Evolutionary conservation across 768 basidiomycete genomes (phyloP), one percentile per base, ranked within the genome.

Genomic region (Termitomyces sp.): DNA sequence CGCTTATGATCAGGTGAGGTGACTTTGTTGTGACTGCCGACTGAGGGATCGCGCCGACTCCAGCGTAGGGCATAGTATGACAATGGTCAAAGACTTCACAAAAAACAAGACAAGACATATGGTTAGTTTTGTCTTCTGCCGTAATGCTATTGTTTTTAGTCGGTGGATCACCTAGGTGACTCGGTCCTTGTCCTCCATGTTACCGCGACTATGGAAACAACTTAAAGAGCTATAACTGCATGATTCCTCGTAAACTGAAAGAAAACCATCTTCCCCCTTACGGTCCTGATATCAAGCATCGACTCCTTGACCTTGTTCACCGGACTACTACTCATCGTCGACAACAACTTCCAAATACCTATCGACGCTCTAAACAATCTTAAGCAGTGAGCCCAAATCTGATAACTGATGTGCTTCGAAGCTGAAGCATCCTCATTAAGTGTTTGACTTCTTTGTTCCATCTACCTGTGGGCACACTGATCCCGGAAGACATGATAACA

Each of bases 141-240:
- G 35, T 33, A 18, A 52, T 52, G 44, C 18, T 57, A 51, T 50
- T 52, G 49, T 45, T 11, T 20, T 22, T 40, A 24, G 28, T 40
- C n/a, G 33, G 10, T 18, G 43, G 20, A 57, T 57, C 51, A 40
- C 56, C 56, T 47, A 46, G 56, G 56, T 43, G 56, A 57, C 20
- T 57, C 8, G 36, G 40, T 14, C 51, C 28, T 57, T 57, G 56
- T 57, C 26, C 36, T 22, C 14, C 14, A 14, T 24, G 33, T 38
- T 45, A 30, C 43, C 49, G 16, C 16, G 9, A 45, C 11, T 16
- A 18, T 16, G n/a, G n/a, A 8, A 3, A 14, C 30, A 28, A 36
- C 1, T n/a, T n/a, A 9, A n/a, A 8, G 7, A n/a, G 40, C 9
- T 57, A 51, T 44, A 57, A 51, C 40, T 44, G 44, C 32, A n/a